phyloP scores from a whole-genome alignment of 2,329 filamentous ascomycete species.

The Penicillium sp. region DNA sequence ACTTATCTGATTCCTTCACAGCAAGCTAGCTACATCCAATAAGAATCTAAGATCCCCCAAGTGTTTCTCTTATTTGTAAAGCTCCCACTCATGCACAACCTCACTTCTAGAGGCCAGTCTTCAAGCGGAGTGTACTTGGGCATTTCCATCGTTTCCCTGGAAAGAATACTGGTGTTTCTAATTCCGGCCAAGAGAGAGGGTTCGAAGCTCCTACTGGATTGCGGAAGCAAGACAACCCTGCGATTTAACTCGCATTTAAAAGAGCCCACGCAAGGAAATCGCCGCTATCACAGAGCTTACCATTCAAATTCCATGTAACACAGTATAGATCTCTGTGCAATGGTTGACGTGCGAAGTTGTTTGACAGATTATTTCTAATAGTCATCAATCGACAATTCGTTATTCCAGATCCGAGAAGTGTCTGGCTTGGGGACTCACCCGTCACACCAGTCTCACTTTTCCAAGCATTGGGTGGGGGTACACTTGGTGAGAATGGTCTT shows the following conservation, averaged over 20 bases:
- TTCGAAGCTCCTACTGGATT: no score
- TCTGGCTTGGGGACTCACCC: neutral
- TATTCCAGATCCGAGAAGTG: neutral
- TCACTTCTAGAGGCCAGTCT: no score
- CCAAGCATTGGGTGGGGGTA: neutral
- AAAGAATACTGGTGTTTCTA: no score
- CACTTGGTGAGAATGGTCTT: neutral
- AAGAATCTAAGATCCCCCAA: no score
- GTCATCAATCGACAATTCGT: neutral
- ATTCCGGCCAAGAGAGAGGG: neutral
- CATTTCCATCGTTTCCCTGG: no score
- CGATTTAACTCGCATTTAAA: neutral
- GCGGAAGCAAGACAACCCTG: neutral
- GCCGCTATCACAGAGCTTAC: neutral
- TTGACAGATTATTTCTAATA: neutral
- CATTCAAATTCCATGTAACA: neutral
- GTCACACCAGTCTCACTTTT: conserved; percentile 2
- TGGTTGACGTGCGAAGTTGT: neutral
- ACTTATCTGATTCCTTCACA: no score
- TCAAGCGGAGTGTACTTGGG: no score
- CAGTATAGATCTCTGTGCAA: neutral
- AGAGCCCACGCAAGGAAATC: neutral
- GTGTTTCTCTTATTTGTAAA: no score
- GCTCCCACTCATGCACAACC: no score
- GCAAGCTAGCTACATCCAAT: no score